A percentile compares a stretch with the other conserved stretches of the same genome.
Conservation (phyloP, 2,329 filamentous ascomycete species). For the Hypoxylon sp. region DNA sequence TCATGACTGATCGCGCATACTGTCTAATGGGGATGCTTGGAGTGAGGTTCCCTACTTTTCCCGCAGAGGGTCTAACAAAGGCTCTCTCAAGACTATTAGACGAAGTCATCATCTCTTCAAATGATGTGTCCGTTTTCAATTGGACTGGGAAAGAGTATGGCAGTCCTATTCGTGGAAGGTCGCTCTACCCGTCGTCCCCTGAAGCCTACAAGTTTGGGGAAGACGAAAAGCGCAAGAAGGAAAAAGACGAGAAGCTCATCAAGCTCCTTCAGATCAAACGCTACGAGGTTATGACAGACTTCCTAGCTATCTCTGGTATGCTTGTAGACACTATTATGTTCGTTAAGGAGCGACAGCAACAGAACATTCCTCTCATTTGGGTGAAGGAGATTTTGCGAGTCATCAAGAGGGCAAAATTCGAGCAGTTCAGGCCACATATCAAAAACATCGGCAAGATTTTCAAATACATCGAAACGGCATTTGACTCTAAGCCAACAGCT, state of each 20-base stretch:
- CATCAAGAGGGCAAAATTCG: constrained; percentile 40
- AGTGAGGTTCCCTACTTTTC: constrained; percentile 52
- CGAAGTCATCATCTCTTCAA: constrained; percentile 50
- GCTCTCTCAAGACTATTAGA: constrained; percentile 52
- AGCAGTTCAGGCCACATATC: constrained; percentile 41
- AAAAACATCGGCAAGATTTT: constrained; percentile 46
- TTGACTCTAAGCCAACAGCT: constrained; percentile 7
- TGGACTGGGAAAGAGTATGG: constrained; percentile 53
- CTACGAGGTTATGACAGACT: constrained; percentile 47
- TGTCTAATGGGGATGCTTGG: constrained; percentile 53
- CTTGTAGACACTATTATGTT: constrained; percentile 47
- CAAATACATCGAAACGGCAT: constrained; percentile 44
- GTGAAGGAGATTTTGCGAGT: constrained; percentile 46
- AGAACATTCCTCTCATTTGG: constrained; percentile 47
- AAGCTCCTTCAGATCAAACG: constrained; percentile 45
- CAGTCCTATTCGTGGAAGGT: constrained; percentile 51
- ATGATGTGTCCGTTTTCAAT: constrained; percentile 54
- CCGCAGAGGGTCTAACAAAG: constrained; percentile 51
- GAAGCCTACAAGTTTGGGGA: constrained; percentile 45
- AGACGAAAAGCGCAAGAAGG: constrained; percentile 44
- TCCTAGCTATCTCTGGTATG: constrained; percentile 45
- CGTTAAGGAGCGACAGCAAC: constrained; percentile 45
- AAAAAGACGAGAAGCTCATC: constrained; percentile 38
- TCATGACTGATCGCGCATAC: constrained; percentile 50
- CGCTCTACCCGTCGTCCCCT: constrained; percentile 51